These are phyloP conservation scores for Quercus variabilis DNA, from an alignment of 306 rosid species.

Conservation along the genomic window DNA sequence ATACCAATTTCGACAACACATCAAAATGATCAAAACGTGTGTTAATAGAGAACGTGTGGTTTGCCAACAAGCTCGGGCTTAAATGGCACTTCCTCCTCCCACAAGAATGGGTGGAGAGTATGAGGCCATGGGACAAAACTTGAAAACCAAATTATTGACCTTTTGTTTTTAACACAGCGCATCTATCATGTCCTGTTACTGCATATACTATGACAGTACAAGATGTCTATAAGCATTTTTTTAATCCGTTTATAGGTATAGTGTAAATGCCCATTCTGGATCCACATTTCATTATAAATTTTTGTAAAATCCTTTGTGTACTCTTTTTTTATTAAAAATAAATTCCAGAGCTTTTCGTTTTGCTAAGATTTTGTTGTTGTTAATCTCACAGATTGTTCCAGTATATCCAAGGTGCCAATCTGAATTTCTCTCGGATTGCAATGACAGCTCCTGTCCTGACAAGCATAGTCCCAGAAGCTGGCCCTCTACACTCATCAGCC, in stretches of 20 bases:
- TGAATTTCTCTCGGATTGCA: constrained; percentile 70
- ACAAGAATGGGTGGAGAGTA: too few species aligned
- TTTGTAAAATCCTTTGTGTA: neutral
- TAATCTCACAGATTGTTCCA: constrained; percentile 60
- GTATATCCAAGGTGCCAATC: constrained; percentile 78
- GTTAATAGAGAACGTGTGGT: neutral
- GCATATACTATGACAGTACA: neutral
- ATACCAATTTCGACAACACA: neutral
- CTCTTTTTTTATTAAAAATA: neutral
- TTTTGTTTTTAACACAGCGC: neutral
- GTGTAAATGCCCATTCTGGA: neutral
- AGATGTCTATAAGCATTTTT: neutral
- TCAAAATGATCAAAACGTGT: neutral
- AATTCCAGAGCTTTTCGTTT: neutral
- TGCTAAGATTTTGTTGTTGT: neutral
- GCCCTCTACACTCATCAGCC: constrained; percentile 68
- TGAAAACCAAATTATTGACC: too few species aligned
- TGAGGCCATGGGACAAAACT: too few species aligned
- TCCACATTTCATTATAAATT: neutral
- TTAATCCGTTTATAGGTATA: neutral
- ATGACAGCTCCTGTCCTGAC: constrained; percentile 70
- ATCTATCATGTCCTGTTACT: neutral
- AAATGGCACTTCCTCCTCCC: too few species aligned
- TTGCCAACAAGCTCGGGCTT: neutral
- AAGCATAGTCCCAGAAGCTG: constrained; percentile 56